These are phyloP conservation scores for Niveomyces coronatus DNA, from an alignment of 2,329 filamentous ascomycete genomes.

Conservation along the genomic window DNA sequence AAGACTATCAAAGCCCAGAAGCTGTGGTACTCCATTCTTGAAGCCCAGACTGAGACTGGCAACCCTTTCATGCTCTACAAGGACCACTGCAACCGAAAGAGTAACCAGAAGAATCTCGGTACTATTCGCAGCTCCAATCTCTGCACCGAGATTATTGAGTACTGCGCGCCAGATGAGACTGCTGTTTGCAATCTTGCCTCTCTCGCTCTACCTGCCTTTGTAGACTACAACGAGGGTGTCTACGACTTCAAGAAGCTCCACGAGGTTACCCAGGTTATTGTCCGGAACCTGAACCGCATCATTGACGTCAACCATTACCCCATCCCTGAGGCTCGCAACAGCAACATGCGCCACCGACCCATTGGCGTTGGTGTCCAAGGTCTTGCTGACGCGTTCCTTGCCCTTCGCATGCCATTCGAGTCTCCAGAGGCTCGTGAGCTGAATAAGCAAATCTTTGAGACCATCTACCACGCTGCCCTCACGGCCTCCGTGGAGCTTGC, in stretches of 20 bases:
- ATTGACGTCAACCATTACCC: constrained; percentile 98
- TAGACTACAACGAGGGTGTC: constrained; percentile 72
- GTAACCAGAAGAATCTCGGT: constrained; percentile 99
- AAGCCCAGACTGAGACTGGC: constrained; percentile 96
- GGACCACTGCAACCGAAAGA: constrained; percentile 96
- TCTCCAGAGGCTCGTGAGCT: constrained; percentile 87
- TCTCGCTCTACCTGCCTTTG: constrained; percentile 79
- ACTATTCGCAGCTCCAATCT: constrained; percentile 98
- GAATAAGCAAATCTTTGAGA: constrained; percentile 98
- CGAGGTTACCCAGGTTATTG: constrained; percentile 83
- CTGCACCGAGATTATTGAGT: constrained; percentile 98
- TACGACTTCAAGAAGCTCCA: constrained; percentile 98
- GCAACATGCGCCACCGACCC: constrained; percentile 94
- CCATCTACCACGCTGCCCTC: constrained; percentile 92
- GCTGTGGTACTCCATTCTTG: constrained; percentile 97
- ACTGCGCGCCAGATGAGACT: constrained; percentile 93
- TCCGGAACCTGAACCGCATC: constrained; percentile 94
- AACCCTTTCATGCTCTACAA: constrained; percentile 99
- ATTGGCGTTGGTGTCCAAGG: constrained; percentile 96
- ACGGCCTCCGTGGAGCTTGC: constrained; percentile 84
- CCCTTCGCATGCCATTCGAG: constrained; percentile 92
- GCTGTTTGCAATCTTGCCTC: constrained; percentile 98
- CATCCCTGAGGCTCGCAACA: constrained; percentile 85
- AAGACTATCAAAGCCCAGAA: constrained; percentile 95
- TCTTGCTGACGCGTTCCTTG: constrained; percentile 95